Percentiles rank a stretch among this genome's conserved stretches.
Evolutionary conservation across 2,329 filamentous ascomycete species (phyloP).

Genomic region (Epichloe sibirici): DNA sequence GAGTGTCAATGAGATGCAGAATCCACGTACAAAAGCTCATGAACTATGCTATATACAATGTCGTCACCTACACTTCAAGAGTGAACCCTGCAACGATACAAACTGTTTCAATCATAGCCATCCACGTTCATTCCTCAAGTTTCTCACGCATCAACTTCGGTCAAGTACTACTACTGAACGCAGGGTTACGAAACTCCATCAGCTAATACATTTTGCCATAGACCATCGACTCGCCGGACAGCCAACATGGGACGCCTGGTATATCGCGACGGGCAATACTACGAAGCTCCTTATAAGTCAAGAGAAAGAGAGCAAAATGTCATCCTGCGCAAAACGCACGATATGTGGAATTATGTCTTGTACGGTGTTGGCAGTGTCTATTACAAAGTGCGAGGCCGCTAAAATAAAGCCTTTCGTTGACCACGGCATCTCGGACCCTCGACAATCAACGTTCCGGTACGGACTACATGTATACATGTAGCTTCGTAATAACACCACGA

Average conservation of each 20-base stretch:
- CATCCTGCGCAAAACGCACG: conserved; percentile 22
- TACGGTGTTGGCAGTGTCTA: conserved; percentile 26
- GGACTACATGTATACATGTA: too few species aligned
- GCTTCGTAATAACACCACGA: too few species aligned
- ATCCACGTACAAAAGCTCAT: background rate
- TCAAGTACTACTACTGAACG: background rate
- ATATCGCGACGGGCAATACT: conserved; percentile 21
- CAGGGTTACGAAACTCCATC: background rate
- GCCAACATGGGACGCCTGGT: conserved; percentile 10
- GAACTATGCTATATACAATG: too few species aligned
- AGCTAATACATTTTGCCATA: too few species aligned
- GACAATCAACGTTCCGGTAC: too few species aligned
- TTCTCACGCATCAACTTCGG: too few species aligned
- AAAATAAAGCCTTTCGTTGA: too few species aligned
- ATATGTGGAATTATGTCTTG: conserved; percentile 27
- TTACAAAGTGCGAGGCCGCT: conserved; percentile 17
- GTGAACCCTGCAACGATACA: too few species aligned
- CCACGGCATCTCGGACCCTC: too few species aligned
- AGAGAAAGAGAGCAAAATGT: conserved; percentile 9
- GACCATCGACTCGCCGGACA: background rate
- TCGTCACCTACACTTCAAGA: too few species aligned
- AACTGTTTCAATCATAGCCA: too few species aligned
- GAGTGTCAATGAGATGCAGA: background rate
- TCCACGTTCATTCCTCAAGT: too few species aligned
- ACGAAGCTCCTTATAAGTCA: conserved; percentile 8